Evolutionary conservation across 805 yeast genomes (phyloP), one percentile per base, ranked within the genome.

Genomic region (Kodamaea neixiangensis): DNA sequence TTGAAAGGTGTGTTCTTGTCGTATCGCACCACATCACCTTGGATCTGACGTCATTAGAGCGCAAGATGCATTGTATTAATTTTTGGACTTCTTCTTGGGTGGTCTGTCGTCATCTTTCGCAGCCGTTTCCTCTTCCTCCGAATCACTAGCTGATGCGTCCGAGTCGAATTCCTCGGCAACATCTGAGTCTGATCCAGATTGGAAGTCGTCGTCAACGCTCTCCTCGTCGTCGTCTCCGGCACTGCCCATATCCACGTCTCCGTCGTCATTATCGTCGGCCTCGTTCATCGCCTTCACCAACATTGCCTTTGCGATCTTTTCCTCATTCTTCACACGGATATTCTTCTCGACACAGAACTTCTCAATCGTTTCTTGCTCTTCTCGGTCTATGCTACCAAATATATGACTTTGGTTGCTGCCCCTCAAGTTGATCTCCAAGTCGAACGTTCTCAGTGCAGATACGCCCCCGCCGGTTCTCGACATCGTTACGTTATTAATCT

Each of bases 341-440:
- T 87, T 87, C 77, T 89, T 91, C 45, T 86, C 82, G 59, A 79
- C 80, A 69, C 93, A 81, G 75, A 78, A 94, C 41, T 76, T 77
- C 65, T 93, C 96, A 53, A 94, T 76, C 2, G 81, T 72, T 46
- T 80, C 82, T 68, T 92, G 98, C 64, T 94, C 99, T 56, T 89
- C 97, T 66, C 90, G 83, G 54, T 86, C 86, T 58, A 94, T 87
- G 62, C 89, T 89, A 56, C 96, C 96, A 68, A 94, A 93, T 38
- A 84, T 83, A 58, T 92, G 94, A 13, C 89, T 76, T 47, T 82
- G 85, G 51, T 60, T 63, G 39, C 86, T 84, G 38, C 82, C 80
- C 56, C 86, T 80, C 51, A 92, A 72, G 22, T 77, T 77, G 47
- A 94, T 82, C 58, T 93, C 94, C 72, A 94, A 73, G 69, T 94